Evolutionary conservation across 352 stramenopile species (phyloP), one percentile per base, ranked within the genome.

Genomic region (Phytophthora fragariae): DNA sequence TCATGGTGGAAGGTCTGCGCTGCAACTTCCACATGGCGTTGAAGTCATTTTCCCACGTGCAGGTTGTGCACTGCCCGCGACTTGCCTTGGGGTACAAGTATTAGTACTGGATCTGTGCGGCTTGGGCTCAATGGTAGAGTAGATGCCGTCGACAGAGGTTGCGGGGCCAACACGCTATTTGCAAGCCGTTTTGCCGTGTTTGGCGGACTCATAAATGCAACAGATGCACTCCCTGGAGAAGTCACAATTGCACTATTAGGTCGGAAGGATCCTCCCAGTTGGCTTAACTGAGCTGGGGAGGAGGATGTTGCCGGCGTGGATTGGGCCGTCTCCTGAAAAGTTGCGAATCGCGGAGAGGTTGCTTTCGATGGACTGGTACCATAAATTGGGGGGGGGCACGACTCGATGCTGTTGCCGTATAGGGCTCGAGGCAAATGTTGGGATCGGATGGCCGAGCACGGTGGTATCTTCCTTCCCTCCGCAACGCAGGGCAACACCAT

Each of bases 11-110:
- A 15, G 75, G 73, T 39, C 72, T 75, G 3, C 73, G 62, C n/a
- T 85, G 75, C 56, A 82, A 31, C 31, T 81, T 85, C 80, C 80
- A 87, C 78, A 87, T 84, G 15, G 72, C 56, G 0, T 75, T 71
- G 54, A 57, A 78, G 54, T 77, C 68, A n/a, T 14, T 68, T 58
- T 56, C 15, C 54, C 29, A 12, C 15, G 37, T 37, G 50, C 21
- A 57, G 60, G 10, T 41, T 70, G 59, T 24, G 65, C n/a, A 17
- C 9, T 53, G 21, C 5, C 21, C 49, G 56, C 49, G 41, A 61
- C 54, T 50, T 70, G 47, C 21, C 65, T 75, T 10, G 39, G 19
- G 53, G 39, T 46, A 8, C 37, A 44, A 15, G 37, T 14, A 14
- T 44, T 44, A 12, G 61, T 62, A 31, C 61, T 69, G 19, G 29